Evolutionary conservation across 805 yeast species (phyloP), one percentile per base, ranked within the genome.

Genomic region (Candida ulmi): DNA sequence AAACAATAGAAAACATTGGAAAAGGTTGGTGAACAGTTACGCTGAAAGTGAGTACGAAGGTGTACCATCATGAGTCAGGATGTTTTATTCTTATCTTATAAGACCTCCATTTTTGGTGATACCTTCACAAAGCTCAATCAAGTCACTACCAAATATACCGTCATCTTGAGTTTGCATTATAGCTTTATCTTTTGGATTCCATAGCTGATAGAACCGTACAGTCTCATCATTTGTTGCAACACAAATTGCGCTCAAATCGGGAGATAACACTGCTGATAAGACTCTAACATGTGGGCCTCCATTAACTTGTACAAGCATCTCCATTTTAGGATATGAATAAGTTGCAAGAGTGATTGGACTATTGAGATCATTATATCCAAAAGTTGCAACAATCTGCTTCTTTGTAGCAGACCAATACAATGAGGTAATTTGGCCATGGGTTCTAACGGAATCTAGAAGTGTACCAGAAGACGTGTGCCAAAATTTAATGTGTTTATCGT

Each of bases 391-490:
- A 2, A 88, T 59, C 51, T 88, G 87, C 42, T 74, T 76, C 40
- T 69, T 67, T 21, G 68, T 68, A 13, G 59, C 62, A 2, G 91
- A 82, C 97, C 97, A 88, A 17, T 75, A 65, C 29, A 88, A 58
- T 0, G 95, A 76, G 0, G 96, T 88, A 4, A 88, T 72, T 55
- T 90, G 97, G 1, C 85, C 82, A 18, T 69, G 68, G 1, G 93
- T 80, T 33, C 70, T 63, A 31, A 69, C 56, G 18, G 79, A 66
- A 8, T 71, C 65, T 24, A 88, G 61, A 24, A 86, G 58, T 0
- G 95, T 82, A 0, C 96, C 96, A 0, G 91, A 69, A 3, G 65
- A 65, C 1, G 93, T 73, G 58, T 90, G 95, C 96, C 96, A 88
- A 57, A 88, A 87, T 42, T 90, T 60, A 8, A 88, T 74, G n/a